Evolutionary conservation across 768 basidiomycete genomes (phyloP), one percentile per base, ranked within the genome.

Genomic region (Galerina marginata): DNA sequence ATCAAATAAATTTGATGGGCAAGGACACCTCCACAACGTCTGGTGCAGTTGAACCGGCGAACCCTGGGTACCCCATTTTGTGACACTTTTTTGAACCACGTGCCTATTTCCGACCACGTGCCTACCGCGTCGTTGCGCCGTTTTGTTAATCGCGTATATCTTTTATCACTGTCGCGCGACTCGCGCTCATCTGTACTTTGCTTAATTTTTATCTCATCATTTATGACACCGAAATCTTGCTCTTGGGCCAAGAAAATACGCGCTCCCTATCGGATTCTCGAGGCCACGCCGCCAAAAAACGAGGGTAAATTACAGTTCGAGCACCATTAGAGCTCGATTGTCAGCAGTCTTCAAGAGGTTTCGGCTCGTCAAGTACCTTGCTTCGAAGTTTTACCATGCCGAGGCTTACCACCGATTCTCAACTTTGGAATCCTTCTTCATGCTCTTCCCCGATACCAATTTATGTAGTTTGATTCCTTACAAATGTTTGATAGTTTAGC

Each of bases 11-110:
- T 33, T 33, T 56, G 55, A 56, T 56, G 46, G 26, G 39, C 42
- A 3, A n/a, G 33, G 20, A 37, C 36, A 11, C 26, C 45, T 29
- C 61, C 50, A 62, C 47, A 66, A 69, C 63, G 67, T 69, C 67
- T 69, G 67, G 67, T 60, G 65, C 65, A 65, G 58, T 65, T 65
- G 23, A 48, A 37, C 45, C 20, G 39, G 11, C 20, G 16, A 58
- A 46, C 56, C 59, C 38, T 43, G 54, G 44, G 53, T 60, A 20
- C n/a, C 33, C 54, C 51, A 60, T 48, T 45, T 68, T 55, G 58
- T 57, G 60, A 61, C 62, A 62, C 20, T 59, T 40, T 44, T 54
- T 26, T 12, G 20, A 33, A 40, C 40, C 44, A 45, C 54, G 29
- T 48, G 51, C 63, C 29, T 65, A 33, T 45, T 47, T 12, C n/a